These are phyloP conservation scores for Cladosporium austrohemisphaericum DNA, from an alignment of 2,329 filamentous ascomycete genomes.

Conservation along the genomic window DNA sequence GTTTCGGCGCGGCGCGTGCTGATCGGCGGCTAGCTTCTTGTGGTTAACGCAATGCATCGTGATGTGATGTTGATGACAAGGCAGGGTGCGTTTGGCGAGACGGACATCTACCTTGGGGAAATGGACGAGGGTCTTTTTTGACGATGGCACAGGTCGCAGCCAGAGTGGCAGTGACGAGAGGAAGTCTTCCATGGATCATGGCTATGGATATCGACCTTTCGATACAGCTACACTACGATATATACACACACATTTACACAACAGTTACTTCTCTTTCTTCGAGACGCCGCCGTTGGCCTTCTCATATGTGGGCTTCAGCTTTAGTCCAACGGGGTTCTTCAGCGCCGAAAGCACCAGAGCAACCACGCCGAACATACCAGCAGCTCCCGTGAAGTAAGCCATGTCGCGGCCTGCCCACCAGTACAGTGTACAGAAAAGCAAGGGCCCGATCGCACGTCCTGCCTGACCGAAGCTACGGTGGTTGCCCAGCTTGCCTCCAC, in stretches of 20 bases:
- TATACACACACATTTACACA: not conserved
- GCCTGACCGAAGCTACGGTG: slow-evolving; percentile 79
- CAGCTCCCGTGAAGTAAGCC: slow-evolving; percentile 77
- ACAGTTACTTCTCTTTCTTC: not conserved
- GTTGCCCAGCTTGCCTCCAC: slow-evolving; percentile 81
- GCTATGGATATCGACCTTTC: too few species aligned
- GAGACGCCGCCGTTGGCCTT: slow-evolving; percentile 1
- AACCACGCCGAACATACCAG: slow-evolving; percentile 73
- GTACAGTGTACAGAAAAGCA: slow-evolving; percentile 91
- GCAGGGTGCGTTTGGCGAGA: too few species aligned
- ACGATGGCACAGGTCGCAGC: too few species aligned
- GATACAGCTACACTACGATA: not conserved
- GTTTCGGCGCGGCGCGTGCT: not conserved
- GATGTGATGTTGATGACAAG: too few species aligned
- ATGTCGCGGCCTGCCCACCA: slow-evolving; percentile 94
- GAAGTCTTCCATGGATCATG: too few species aligned
- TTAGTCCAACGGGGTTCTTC: slow-evolving; percentile 54
- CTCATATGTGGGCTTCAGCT: slow-evolving; percentile 9
- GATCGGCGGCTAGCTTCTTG: not conserved
- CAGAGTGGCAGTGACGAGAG: too few species aligned
- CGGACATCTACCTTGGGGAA: too few species aligned
- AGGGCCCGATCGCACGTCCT: slow-evolving; percentile 78
- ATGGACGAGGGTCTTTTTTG: too few species aligned
- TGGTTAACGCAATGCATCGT: not conserved
- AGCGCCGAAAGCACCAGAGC: slow-evolving; percentile 67